These are phyloP conservation scores for Collybia nuda DNA, from an alignment of 768 basidiomycete species.

Conservation along the genomic window DNA sequence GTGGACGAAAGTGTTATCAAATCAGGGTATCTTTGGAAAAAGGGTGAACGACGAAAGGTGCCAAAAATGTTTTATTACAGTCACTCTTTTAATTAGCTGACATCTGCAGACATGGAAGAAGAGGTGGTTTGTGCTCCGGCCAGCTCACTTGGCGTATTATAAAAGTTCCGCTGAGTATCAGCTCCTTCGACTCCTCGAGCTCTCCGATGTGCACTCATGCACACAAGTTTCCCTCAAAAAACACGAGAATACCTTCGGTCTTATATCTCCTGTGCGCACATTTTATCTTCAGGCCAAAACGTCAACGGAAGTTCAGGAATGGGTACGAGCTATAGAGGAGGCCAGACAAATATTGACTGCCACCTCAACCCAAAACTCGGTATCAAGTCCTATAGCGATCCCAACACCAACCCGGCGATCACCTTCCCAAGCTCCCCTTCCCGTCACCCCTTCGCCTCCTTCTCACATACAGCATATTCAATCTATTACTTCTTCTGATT, in stretches of 20 bases:
- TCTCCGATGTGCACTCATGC: constrained; percentile 88
- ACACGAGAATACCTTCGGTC: constrained; percentile 85
- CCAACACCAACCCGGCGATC: constrained; percentile 33
- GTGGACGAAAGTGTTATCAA: constrained; percentile 77
- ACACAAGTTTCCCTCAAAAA: constrained; percentile 86
- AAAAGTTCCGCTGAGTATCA: constrained; percentile 95
- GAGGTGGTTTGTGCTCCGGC: constrained; percentile 94
- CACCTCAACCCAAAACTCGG: constrained; percentile 60
- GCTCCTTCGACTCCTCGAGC: constrained; percentile 83
- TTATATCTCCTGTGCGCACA: constrained; percentile 87
- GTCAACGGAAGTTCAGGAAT: constrained; percentile 70
- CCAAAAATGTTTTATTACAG: constrained; percentile 18
- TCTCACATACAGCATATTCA: constrained; percentile 39
- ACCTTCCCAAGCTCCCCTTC: constrained; percentile 26
- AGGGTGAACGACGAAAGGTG: constrained; percentile 96
- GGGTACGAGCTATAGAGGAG: constrained; percentile 83
- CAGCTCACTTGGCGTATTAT: constrained; percentile 94
- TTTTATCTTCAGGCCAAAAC: constrained; percentile 86
- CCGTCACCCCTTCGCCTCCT: constrained; percentile 50
- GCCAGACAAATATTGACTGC: constrained; percentile 65
- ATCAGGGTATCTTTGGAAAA: constrained; percentile 95
- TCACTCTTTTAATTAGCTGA: constrained; percentile 4
- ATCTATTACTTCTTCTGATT: constrained; percentile 74
- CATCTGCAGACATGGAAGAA: constrained; percentile 93
- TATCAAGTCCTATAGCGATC: constrained; percentile 53